Evolutionary conservation across 139 green algal genomes (phyloP).

Genomic region (Ulvella scutata): DNA sequence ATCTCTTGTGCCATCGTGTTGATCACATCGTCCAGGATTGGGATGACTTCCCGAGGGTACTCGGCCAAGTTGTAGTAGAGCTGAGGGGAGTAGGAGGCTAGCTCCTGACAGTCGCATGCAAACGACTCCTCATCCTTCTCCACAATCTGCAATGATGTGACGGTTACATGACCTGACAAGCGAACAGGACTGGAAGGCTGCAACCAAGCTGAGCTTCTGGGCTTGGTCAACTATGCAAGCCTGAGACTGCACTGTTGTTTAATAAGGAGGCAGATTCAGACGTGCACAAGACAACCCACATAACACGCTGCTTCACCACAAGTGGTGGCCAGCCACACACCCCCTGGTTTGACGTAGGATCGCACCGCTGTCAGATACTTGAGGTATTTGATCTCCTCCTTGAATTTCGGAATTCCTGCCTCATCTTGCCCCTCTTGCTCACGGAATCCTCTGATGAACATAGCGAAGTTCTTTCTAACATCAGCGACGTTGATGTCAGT

Average conservation of each 20-base stretch:
- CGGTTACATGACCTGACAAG: neutral
- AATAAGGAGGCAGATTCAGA: no score
- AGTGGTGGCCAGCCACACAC: no score
- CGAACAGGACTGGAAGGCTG: neutral
- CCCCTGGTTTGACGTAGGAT: no score
- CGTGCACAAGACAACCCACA: no score
- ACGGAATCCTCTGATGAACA: slow-evolving; percentile 51
- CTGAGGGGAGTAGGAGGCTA: slow-evolving; percentile 39
- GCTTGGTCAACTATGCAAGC: slow-evolving; percentile 33
- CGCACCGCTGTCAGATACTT: neutral
- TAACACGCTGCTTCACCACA: no score
- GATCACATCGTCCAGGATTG: slow-evolving; percentile 17
- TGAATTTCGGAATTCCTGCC: neutral
- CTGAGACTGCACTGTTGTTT: no score
- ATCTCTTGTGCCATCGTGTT: slow-evolving; percentile 5
- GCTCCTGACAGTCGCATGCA: slow-evolving; percentile 73
- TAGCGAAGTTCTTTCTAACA: slow-evolving; percentile 27
- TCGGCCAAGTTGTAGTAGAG: slow-evolving; percentile 67
- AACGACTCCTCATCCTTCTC: slow-evolving; percentile 26
- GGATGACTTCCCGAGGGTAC: slow-evolving; percentile 59
- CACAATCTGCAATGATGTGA: slow-evolving; percentile 7
- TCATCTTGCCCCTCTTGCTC: slow-evolving; percentile 5
- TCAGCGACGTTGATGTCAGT: slow-evolving; percentile 55
- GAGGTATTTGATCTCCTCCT: neutral
- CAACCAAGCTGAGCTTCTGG: neutral